Conservation (phyloP, 2,329 filamentous ascomycete species). For the Calonectria multiphialidica region DNA sequence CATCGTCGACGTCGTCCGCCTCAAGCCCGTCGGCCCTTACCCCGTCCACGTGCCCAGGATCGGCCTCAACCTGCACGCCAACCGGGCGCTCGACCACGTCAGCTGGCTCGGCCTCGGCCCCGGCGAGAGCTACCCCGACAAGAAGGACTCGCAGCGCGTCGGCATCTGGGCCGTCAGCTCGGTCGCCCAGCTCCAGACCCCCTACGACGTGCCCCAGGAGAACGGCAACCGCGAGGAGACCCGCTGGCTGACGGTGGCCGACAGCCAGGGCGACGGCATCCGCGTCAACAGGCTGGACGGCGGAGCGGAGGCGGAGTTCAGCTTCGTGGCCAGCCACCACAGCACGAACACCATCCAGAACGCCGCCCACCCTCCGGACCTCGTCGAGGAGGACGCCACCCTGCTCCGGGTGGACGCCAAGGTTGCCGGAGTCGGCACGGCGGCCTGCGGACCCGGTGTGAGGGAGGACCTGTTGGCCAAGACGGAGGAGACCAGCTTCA, state of each 20-base stretch:
- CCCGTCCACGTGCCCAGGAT: slow-evolving; percentile 71
- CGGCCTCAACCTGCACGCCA: slow-evolving; percentile 69
- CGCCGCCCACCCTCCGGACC: slow-evolving; percentile 73
- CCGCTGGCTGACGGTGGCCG: slow-evolving; percentile 62
- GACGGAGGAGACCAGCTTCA: slow-evolving; percentile 55
- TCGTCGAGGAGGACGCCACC: slow-evolving; percentile 62
- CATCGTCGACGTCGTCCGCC: slow-evolving; percentile 56
- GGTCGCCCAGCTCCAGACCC: slow-evolving; percentile 64
- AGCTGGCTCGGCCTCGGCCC: slow-evolving; percentile 74
- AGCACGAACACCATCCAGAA: slow-evolving; percentile 64
- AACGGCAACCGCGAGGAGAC: slow-evolving; percentile 73
- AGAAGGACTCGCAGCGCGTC: slow-evolving; percentile 65
- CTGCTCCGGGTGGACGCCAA: slow-evolving; percentile 57
- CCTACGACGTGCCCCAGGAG: slow-evolving; percentile 78
- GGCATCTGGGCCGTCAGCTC: slow-evolving; percentile 58
- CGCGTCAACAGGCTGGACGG: slow-evolving; percentile 35
- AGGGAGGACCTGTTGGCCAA: slow-evolving; percentile 58
- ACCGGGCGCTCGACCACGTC: slow-evolving; percentile 58
- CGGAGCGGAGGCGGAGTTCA: slow-evolving; percentile 47
- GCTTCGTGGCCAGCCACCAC: slow-evolving; percentile 69
- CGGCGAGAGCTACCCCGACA: slow-evolving; percentile 74
- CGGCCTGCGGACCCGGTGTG: slow-evolving; percentile 62
- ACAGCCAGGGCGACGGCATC: slow-evolving; percentile 33
- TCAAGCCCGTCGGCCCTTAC: slow-evolving; percentile 60
- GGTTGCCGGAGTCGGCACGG: slow-evolving; percentile 64